Evolutionary conservation across 768 basidiomycete species (phyloP), one percentile per base, ranked within the genome.

Genomic region (Amylocystis lapponica): DNA sequence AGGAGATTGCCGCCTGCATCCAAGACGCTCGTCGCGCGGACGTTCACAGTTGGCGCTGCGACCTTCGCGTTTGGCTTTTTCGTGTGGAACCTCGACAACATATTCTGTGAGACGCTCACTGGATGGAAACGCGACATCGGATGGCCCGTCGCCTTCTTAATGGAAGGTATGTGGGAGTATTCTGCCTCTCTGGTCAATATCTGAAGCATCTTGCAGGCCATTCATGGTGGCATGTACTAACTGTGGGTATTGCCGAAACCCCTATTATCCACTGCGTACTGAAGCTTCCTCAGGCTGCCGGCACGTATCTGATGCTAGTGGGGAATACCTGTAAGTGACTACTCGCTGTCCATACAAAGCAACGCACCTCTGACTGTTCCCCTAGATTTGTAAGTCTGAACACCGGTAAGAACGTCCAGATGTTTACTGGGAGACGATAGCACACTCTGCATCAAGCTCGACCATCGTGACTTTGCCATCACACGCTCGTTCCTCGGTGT

Each of bases 81-180:
- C 11, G 64, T 87, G 19, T 89, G 86, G 86, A 91, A 89, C 55
- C 49, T 89, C 48, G 87, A 91, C 58, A 89, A 88, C 51, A 68
- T 83, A 8, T 87, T 82, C 52, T 91, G 87, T 56, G 66, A 67
- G 39, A 59, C 61, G 13, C 52, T 85, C 36, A 83, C 79, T 8
- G 45, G 53, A 8, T 76, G 75, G 73, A 85, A 83, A 55, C 56
- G 69, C 3, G 39, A 50, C 7, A 34, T 83, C 8, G 80, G 81
- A 1, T 84, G 81, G 81, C 83, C 83, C 7, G 45, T 57, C 11
- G 82, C 81, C 5, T 84, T 86, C 54, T 47, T 83, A 17, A 60
- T 86, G 7, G 83, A 86, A 66, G 82, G 79, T 68, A 46, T 17
- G 59, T 41, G 2, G 27, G n/a, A 8, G 19, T 7, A 30, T 42